Evolutionary conservation across 768 basidiomycete genomes (phyloP), one percentile per base, ranked within the genome.

Genomic region (Termitomyces sp.): DNA sequence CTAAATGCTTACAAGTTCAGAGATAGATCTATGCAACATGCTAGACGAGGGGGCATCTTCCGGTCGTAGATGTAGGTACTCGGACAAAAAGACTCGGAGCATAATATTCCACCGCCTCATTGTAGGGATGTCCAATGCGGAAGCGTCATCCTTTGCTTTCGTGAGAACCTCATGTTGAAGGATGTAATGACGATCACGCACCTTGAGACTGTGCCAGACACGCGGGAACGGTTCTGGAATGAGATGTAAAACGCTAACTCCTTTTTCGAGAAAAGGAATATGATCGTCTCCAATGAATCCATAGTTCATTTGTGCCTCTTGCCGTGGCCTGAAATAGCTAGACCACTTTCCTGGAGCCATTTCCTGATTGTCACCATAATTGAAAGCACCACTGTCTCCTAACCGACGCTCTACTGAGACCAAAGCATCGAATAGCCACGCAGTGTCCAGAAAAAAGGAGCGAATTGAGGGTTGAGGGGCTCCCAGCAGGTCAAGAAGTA

Each of bases 401-500:
- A 99, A 74, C 33, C 90, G 77, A 24, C 73, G 67, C 68, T 99
- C 96, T n/a, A 81, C 84, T 45, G 80, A 80, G 3, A 74, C 75
- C 69, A 99, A 75, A 4, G 83, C 78, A 69, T 93, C 89, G 67
- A 92, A 95, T 41, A 99, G 75, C 97, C 97, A 98, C 5, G 88
- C 92, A 0, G 97, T 99, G 55, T 94, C 85, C 6, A 83, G 72
- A 71, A 84, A 98, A 66, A 85, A 97, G 5, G 90, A 93, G 41
- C 82, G 83, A 50, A 99, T 87, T 13, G 66, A 71, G 2, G 97
- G 94, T 53, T 82, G 71, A 2, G 80, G 72, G 8, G 92, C 84
- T 26, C 97, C 97, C 18, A 99, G 77, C 2, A 99, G 83, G 69
- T 99, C 97, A 28, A 99, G 82, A 3, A 99, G 82, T 65, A 99